These are phyloP conservation scores for Fusarium decemcellulare DNA, from an alignment of 2,329 filamentous ascomycete species.

Conservation along the genomic window DNA sequence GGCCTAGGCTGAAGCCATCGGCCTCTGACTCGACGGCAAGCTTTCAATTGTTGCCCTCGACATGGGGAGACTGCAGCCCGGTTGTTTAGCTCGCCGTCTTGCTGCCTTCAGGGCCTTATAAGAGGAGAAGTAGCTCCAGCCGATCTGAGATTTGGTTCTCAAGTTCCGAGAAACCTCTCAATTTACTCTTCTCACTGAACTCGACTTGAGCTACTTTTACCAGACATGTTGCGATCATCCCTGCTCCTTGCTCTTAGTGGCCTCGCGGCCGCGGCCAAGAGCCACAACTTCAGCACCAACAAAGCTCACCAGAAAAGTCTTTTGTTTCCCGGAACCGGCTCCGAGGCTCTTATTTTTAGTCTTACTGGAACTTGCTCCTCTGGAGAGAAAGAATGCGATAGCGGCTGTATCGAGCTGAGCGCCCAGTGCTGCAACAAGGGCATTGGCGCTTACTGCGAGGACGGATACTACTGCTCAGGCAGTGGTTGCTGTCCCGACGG, in stretches of 20 bases:
- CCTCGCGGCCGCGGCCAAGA: slow-evolving; percentile 39
- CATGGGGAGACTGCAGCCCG: slow-evolving; percentile 5
- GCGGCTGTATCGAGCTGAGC: slow-evolving; percentile 48
- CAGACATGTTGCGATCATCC: slow-evolving; percentile 43
- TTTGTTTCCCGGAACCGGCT: slow-evolving; percentile 38
- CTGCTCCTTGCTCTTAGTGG: slow-evolving; percentile 46
- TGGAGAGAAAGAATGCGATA: slow-evolving; percentile 46
- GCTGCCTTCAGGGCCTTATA: slow-evolving; percentile 29
- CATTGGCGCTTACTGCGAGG: slow-evolving; percentile 50
- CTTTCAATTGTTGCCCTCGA: slow-evolving; percentile 22
- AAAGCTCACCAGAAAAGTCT: slow-evolving; percentile 29
- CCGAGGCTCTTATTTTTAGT: slow-evolving; percentile 37
- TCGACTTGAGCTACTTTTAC: background rate
- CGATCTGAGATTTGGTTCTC: background rate
- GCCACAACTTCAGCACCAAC: slow-evolving; percentile 32
- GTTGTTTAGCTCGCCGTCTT: background rate
- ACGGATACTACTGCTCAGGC: slow-evolving; percentile 47
- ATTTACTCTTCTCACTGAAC: slow-evolving; percentile 6
- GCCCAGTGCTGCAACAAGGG: slow-evolving; percentile 50
- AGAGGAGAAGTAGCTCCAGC: slow-evolving; percentile 11
- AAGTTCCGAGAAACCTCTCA: slow-evolving; percentile 1
- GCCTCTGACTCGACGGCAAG: slow-evolving; percentile 15
- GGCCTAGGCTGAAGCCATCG: slow-evolving; percentile 28
- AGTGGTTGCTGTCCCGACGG: slow-evolving; percentile 53
- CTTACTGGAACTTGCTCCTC: slow-evolving; percentile 37